Percentiles rank a stretch among this genome's conserved stretches.
Evolutionary conservation across 2,329 filamentous ascomycete species (phyloP).

Genomic region (Parafenestella ontariensis): DNA sequence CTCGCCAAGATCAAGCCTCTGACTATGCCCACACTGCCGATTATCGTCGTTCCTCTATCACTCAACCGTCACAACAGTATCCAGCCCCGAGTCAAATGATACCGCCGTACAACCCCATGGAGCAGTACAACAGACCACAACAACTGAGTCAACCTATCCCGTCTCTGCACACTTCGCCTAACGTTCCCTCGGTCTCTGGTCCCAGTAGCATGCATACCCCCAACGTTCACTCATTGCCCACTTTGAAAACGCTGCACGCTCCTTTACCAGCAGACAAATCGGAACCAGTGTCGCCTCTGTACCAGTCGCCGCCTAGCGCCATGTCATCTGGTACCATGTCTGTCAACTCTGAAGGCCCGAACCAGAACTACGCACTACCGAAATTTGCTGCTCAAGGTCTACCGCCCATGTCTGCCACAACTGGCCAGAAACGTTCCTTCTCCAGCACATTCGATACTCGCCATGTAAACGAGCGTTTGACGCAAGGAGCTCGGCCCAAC

Average conservation of each 20-base stretch:
- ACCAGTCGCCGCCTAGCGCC: conserved; percentile 45
- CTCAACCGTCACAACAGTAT: conserved; percentile 44
- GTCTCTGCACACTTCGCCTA: conserved; percentile 43
- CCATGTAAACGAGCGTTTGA: conserved; percentile 53
- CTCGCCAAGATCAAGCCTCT: conserved; percentile 47
- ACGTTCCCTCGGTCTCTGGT: conserved; percentile 37
- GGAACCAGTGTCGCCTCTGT: conserved; percentile 56
- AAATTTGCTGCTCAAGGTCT: conserved; percentile 38
- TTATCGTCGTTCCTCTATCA: conserved; percentile 51
- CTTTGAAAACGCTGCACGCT: conserved; percentile 51
- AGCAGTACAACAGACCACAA: conserved; percentile 48
- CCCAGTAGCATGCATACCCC: conserved; percentile 37
- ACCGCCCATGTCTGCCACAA: conserved; percentile 30
- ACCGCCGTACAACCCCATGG: conserved; percentile 44
- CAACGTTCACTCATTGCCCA: conserved; percentile 50
- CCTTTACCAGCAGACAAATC: conserved; percentile 43
- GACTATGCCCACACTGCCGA: conserved; percentile 50
- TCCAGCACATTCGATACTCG: conserved; percentile 54
- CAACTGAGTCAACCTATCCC: conserved; percentile 44
- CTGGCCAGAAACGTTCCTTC: conserved; percentile 55
- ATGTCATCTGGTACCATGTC: conserved; percentile 43
- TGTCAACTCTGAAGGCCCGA: conserved; percentile 38
- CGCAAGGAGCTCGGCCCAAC: conserved; percentile 54
- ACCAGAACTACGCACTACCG: conserved; percentile 35
- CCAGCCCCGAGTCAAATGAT: conserved; percentile 44